Evolutionary conservation across 768 basidiomycete genomes (phyloP), one percentile per base, ranked within the genome.

Genomic region (Tulasnella sp.): DNA sequence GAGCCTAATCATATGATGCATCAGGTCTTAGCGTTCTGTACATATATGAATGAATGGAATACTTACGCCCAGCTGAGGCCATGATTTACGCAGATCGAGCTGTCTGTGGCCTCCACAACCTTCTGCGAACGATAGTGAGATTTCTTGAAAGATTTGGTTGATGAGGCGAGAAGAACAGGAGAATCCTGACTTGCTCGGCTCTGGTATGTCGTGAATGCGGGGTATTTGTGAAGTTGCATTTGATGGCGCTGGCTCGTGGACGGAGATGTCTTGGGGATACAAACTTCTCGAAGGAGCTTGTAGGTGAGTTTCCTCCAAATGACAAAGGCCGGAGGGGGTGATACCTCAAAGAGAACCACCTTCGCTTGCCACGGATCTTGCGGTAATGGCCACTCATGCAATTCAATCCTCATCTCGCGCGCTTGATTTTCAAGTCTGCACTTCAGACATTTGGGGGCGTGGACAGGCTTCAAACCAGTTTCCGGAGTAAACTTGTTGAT

Each of bases 301-400:
- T 48, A 48, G n/a, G 47, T 48, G 10, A 24, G 20, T n/a, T 9
- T n/a, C 15, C 47, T 48, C 47, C 47, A 48, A 15, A 45, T 45
- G 16, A 10, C n/a, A 42, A 48, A 48, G 10, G 16, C 45, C 42
- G 8, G 24, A 45, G 47, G 47, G 25, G 10, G 10, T 9, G 12
- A 9, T 19, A 48, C 40, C 40, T 48, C 47, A 24, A 48, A 48
- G 9, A 48, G 40, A 8, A 45, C 37, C n/a, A n/a, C 24, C 15
- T 66, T 59, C 0, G 64, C 63, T 5, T 49, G 27, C 3, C 58
- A 10, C 4, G 15, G 19, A 9, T 56, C 37, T 1, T 45, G 25
- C 0, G 74, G 72, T 34, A 76, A 56, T 0, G 74, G 75, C 72
- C 72, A 72, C 45, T 76, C 75, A 32, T 71, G 62, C 3, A 70